A percentile compares a stretch with the other conserved stretches of the same genome.
Evolutionary conservation across 352 stramenopile genomes (phyloP).

Genomic region (Phytopythium mirpurense): DNA sequence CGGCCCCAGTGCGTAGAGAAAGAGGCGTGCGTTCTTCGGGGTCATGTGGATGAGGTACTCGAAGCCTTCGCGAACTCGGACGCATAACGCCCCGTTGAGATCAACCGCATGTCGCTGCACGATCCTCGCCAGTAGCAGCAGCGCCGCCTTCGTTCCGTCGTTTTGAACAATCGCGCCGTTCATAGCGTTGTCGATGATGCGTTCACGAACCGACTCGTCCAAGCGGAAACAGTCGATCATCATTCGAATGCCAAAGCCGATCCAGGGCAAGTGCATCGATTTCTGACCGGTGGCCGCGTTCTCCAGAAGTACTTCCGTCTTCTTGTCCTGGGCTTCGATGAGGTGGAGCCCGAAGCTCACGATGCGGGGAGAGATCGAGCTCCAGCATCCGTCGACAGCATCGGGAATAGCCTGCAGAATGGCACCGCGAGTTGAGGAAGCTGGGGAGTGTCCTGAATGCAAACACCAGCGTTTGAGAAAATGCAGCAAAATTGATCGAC

Average conservation of each 20-base stretch:
- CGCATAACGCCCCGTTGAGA: slow-evolving; percentile 21
- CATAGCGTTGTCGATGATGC: slow-evolving; percentile 36
- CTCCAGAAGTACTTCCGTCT: slow-evolving; percentile 10
- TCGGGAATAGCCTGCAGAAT: slow-evolving; percentile 23
- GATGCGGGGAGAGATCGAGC: slow-evolving; percentile 24
- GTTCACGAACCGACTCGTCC: slow-evolving; percentile 21
- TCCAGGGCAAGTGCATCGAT: slow-evolving; percentile 12
- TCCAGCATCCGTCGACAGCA: slow-evolving; percentile 30
- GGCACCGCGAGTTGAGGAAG: slow-evolving; percentile 6
- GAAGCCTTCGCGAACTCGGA: slow-evolving; percentile 40
- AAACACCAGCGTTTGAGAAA: background rate
- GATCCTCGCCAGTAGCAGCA: slow-evolving; percentile 32
- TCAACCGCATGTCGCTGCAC: slow-evolving; percentile 37
- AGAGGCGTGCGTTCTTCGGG: slow-evolving; percentile 15
- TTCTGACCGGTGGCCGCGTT: background rate
- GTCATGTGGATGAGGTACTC: slow-evolving; percentile 44
- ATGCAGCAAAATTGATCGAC: too few species aligned
- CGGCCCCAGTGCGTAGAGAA: slow-evolving; percentile 32
- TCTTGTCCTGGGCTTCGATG: slow-evolving; percentile 20
- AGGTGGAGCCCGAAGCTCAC: slow-evolving; percentile 27
- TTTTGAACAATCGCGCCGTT: slow-evolving; percentile 42
- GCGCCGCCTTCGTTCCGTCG: slow-evolving; percentile 14
- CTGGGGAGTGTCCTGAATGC: background rate
- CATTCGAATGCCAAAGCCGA: slow-evolving; percentile 39
- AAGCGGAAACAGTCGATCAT: slow-evolving; percentile 42